Conservation (phyloP, 371 early-diverging fungal species). For the Syncephalis plumigaleata region DNA sequence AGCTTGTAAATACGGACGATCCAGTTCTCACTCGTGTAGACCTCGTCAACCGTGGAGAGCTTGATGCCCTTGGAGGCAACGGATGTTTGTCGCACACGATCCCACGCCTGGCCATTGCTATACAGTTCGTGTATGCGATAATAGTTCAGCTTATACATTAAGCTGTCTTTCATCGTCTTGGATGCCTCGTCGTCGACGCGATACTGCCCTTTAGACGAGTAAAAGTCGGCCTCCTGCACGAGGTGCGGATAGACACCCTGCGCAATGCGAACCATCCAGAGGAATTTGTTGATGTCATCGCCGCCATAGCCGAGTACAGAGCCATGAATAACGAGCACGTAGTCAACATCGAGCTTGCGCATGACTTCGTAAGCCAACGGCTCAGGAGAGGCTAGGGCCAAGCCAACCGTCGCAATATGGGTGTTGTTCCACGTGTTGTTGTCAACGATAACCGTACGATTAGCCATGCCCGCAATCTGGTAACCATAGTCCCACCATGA, state of each 20-base stretch:
- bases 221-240: slow-evolving; percentile 74
- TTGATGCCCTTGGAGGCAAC: slow-evolving; percentile 63
- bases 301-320: slow-evolving; percentile 92
- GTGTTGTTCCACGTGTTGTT: slow-evolving; percentile 99
- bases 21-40: slow-evolving; percentile 79
- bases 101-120: slow-evolving; percentile 53
- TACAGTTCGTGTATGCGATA: slow-evolving; percentile 83
- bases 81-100: slow-evolving; percentile 72
- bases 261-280: slow-evolving; percentile 98
- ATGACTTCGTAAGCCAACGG: slow-evolving; percentile 81
- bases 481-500: slow-evolving; percentile 99
- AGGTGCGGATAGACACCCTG: slow-evolving; percentile 93
- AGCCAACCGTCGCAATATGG: slow-evolving; percentile 97
- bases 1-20: slow-evolving; percentile 95
- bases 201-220: slow-evolving; percentile 80
- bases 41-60: slow-evolving; percentile 79
- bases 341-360: slow-evolving; percentile 84
- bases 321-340: slow-evolving; percentile 92
- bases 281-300: slow-evolving; percentile 98
- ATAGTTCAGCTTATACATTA: slow-evolving; percentile 96
- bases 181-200: slow-evolving; percentile 83
- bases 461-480: slow-evolving; percentile 98
- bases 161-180: slow-evolving; percentile 68
- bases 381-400: slow-evolving; percentile 82
- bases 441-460: slow-evolving; percentile 93